Evolutionary conservation across 176 grass and related monocot genomes (phyloP).

Genomic region (Carex kokanica): DNA sequence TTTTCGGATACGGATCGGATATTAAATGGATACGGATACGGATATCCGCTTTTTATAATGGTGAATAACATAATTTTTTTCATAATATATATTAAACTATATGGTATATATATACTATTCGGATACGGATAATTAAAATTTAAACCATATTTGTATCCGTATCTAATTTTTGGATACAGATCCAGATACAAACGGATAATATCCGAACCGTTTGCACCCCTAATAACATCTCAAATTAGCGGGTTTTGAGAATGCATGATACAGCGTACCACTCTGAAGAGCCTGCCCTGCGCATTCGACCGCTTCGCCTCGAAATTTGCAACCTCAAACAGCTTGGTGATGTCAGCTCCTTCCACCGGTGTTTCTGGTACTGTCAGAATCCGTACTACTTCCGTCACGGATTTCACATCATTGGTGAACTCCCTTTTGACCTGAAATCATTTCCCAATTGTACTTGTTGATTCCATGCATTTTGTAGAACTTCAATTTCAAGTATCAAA

Average conservation of each 20-base stretch:
- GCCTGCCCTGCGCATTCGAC: constrained; percentile 54
- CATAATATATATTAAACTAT: too few species aligned
- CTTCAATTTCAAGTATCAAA: background rate
- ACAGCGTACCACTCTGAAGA: constrained; percentile 74
- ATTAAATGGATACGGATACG: too few species aligned
- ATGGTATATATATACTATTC: too few species aligned
- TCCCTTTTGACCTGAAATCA: constrained; percentile 51
- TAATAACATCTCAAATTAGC: background rate
- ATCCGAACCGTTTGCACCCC: too few species aligned
- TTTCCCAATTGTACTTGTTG: background rate
- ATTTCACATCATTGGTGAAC: constrained; percentile 65
- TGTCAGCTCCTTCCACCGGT: constrained; percentile 42
- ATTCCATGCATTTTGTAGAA: background rate
- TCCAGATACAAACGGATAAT: too few species aligned
- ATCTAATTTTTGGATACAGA: too few species aligned
- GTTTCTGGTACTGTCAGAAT: constrained; percentile 39
- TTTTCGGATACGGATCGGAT: too few species aligned
- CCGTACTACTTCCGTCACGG: constrained; percentile 37
- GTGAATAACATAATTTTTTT: too few species aligned
- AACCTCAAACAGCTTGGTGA: constrained; percentile 84
- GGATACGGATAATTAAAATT: too few species aligned
- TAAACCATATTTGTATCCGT: too few species aligned
- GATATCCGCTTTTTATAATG: too few species aligned
- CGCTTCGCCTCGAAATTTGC: constrained; percentile 63
- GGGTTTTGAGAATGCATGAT: background rate